Percentiles rank a stretch among this genome's conserved stretches.
These are phyloP conservation scores for Phycomyces nitens DNA, from an alignment of 192 early-diverging fungal genomes.

Conservation along the genomic window DNA sequence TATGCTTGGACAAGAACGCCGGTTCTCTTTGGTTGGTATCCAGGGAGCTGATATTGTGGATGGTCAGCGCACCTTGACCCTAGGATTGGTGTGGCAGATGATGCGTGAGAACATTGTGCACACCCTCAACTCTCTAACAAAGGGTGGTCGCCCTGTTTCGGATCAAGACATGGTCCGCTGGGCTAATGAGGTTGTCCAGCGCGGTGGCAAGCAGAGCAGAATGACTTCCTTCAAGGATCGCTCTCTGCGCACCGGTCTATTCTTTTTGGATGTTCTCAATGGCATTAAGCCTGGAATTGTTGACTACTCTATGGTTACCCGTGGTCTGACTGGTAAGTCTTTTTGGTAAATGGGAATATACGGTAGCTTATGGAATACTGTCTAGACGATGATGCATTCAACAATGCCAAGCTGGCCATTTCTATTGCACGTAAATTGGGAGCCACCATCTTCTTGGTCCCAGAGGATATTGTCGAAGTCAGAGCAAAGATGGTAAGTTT, in stretches of 20 bases:
- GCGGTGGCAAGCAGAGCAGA: slow-evolving; percentile 58
- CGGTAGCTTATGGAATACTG: background rate
- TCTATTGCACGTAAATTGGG: slow-evolving; percentile 98
- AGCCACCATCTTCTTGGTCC: slow-evolving; percentile 96
- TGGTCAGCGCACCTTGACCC: slow-evolving; percentile 82
- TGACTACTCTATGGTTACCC: slow-evolving; percentile 79
- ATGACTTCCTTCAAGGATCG: slow-evolving; percentile 88
- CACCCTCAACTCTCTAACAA: slow-evolving; percentile 83
- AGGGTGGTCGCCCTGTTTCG: slow-evolving; percentile 79
- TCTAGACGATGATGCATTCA: slow-evolving; percentile 78
- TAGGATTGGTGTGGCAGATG: slow-evolving; percentile 96
- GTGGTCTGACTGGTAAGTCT: slow-evolving; percentile 53
- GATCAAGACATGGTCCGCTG: slow-evolving; percentile 92
- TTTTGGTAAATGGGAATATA: background rate
- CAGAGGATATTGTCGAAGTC: slow-evolving; percentile 98
- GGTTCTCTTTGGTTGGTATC: slow-evolving; percentile 92
- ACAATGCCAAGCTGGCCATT: slow-evolving; percentile 96
- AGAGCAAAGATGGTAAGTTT: slow-evolving; percentile 87
- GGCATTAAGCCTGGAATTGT: slow-evolving; percentile 91
- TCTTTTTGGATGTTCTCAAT: slow-evolving; percentile 89
- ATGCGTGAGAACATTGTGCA: slow-evolving; percentile 97
- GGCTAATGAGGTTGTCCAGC: slow-evolving; percentile 83
- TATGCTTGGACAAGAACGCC: slow-evolving; percentile 76
- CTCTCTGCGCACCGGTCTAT: slow-evolving; percentile 71
- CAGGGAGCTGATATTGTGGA: slow-evolving; percentile 94